Evolutionary conservation across 2,329 filamentous ascomycete species (phyloP).

Genomic region (Ceratocystis lukuohia): DNA sequence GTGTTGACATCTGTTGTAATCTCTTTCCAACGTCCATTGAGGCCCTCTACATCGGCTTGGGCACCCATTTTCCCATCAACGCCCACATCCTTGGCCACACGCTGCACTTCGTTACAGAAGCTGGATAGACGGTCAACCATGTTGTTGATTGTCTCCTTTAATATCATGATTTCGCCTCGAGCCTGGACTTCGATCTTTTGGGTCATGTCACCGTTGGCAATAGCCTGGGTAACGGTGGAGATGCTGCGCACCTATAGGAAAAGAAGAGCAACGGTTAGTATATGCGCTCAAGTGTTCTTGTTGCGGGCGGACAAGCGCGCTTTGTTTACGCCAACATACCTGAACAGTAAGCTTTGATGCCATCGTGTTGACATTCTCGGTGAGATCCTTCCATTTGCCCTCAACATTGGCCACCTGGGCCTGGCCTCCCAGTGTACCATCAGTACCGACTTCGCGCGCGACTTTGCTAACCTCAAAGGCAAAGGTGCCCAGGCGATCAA

Average conservation of each 20-base stretch:
- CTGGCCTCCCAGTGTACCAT: constrained; percentile 86
- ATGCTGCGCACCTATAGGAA: constrained; percentile 63
- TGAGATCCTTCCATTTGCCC: constrained; percentile 96
- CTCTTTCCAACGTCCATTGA: constrained; percentile 93
- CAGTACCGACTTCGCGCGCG: constrained; percentile 88
- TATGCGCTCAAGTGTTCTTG: background rate
- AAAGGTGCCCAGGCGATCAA: constrained; percentile 90
- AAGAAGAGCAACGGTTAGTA: constrained; percentile 2
- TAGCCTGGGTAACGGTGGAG: constrained; percentile 85
- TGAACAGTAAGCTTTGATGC: constrained; percentile 54
- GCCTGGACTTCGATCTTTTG: constrained; percentile 92
- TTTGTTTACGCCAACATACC: constrained; percentile 28
- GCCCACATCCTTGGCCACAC: constrained; percentile 89
- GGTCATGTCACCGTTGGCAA: constrained; percentile 90
- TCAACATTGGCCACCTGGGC: constrained; percentile 89
- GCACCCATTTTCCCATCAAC: constrained; percentile 98
- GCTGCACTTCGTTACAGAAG: constrained; percentile 91
- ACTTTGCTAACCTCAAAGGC: constrained; percentile 94
- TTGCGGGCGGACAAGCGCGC: background rate
- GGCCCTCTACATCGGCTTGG: constrained; percentile 83
- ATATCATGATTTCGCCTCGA: constrained; percentile 81
- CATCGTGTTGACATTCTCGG: constrained; percentile 75
- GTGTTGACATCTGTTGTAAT: constrained; percentile 96
- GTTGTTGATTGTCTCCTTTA: constrained; percentile 97
- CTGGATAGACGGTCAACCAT: constrained; percentile 93